Base-by-base conservation (phyloP, 2,329 filamentous ascomycete genomes). In the Neofusicoccum umdonicola region DNA sequence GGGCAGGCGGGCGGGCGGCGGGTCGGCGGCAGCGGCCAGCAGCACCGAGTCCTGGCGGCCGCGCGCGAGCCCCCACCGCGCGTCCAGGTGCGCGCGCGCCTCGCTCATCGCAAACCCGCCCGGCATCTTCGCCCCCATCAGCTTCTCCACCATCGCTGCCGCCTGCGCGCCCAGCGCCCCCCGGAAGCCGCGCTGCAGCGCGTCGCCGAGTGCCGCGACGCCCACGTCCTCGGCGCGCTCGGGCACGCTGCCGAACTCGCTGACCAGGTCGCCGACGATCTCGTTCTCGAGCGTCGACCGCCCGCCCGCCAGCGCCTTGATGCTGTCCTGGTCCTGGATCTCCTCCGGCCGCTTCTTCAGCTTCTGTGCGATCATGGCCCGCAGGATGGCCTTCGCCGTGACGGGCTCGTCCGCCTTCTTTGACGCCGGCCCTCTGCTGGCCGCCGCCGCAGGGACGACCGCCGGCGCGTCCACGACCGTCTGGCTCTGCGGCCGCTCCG, bases 271-370 rank as follows among this genome's bases (percentile, higher is more conserved):
- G 2, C 80, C 80, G 11, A 78, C 73, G 61, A 81, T 73, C 65
- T 82, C 79, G 63, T 82, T 82, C 63, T 81, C 76, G 2, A 82
- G 69, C 1, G 79, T 81, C 1, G 80, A 82, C 61, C 76, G 74
- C 4, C 78, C 73, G 64, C 70, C 72, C 62, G 68, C 72, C 12
- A 79, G 69, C 27, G 71, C 68, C 50, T 77, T 76, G 56, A 80
- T 72, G 2, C 73, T 72, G 63, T 74, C 73, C 35, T 66, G 66
- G 7, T 65, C 60, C 5, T 69, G 51, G 45, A 78, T 65, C 35
- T 75, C 68, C 4, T 67, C 66, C 3, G 68, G 47, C 8, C 68
- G 50, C 63, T 73, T 74, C 66, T 73, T 75, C 48, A 77, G 67
- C 15, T 67, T 73, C 27, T 70, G 64, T 4, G 76, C 73, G 8